A percentile compares a stretch with the other conserved stretches of the same genome.
phyloP scores from a whole-genome alignment of 2,329 filamentous ascomycete species.

The Diaporthe eres region DNA sequence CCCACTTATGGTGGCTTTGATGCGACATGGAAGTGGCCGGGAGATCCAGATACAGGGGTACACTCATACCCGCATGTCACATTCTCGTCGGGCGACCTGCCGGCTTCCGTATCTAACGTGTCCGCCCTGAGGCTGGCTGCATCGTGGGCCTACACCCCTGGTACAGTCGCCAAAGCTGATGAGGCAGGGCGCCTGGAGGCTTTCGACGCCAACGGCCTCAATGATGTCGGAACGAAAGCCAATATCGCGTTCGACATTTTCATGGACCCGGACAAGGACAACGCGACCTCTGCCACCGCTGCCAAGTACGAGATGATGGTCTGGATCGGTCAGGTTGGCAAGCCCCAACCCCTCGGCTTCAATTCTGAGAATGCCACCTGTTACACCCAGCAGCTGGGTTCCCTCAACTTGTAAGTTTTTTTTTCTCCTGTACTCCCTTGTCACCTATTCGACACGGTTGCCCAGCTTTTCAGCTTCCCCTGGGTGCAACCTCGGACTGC shows the following conservation, averaged over 20 bases:
- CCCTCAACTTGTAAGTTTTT: slow-evolving; percentile 48
- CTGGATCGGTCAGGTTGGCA: slow-evolving; percentile 50
- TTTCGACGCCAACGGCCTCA: slow-evolving; percentile 46
- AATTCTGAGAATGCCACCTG: slow-evolving; percentile 44
- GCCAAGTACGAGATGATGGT: slow-evolving; percentile 53
- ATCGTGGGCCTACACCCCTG: slow-evolving; percentile 50
- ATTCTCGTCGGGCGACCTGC: slow-evolving; percentile 47
- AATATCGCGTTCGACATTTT: slow-evolving; percentile 54
- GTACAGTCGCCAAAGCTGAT: slow-evolving; percentile 43
- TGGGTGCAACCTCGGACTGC: not conserved
- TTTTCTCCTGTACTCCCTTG: not conserved
- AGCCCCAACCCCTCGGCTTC: slow-evolving; percentile 48
- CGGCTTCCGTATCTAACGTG: slow-evolving; percentile 49
- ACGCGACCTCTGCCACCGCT: slow-evolving; percentile 46
- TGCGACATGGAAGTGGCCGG: slow-evolving; percentile 51
- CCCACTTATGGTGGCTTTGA: slow-evolving; percentile 45
- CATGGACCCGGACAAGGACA: slow-evolving; percentile 47
- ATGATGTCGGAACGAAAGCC: slow-evolving; percentile 43
- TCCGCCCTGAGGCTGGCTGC: slow-evolving; percentile 47
- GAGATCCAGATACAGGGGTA: slow-evolving; percentile 45
- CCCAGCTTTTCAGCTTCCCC: slow-evolving; percentile 23
- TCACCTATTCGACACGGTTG: not conserved
- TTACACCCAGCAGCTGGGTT: slow-evolving; percentile 46
- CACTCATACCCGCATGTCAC: slow-evolving; percentile 54
- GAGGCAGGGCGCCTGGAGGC: slow-evolving; percentile 41